A percentile compares a stretch with the other conserved stretches of the same genome.
These are phyloP conservation scores for Penicillium sp. DNA, from an alignment of 2,329 filamentous ascomycete species.

Conservation along the genomic window DNA sequence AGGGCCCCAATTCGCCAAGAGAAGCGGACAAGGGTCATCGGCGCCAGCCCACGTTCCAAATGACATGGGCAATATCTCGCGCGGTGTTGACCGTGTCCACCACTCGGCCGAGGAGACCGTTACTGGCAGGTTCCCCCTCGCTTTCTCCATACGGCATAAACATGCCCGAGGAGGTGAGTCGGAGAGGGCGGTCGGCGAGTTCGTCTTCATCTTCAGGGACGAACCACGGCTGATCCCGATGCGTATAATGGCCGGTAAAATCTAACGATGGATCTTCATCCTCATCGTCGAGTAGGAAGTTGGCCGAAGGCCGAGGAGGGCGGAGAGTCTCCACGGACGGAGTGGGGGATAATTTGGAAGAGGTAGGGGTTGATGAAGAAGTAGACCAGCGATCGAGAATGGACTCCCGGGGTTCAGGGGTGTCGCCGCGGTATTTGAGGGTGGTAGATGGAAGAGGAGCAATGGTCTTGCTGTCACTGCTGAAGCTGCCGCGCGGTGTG, in stretches of 20 bases:
- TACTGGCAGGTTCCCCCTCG: conserved; percentile 68
- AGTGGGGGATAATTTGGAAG: conserved; percentile 66
- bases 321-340: conserved; percentile 83
- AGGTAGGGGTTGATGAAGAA: conserved; percentile 49
- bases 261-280: conserved; percentile 59
- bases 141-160: conserved; percentile 77
- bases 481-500: conserved; percentile 62
- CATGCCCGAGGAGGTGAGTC: conserved; percentile 84
- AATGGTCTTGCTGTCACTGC: conserved; percentile 78
- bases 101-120: conserved; percentile 76
- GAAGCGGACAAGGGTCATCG: conserved; percentile 44
- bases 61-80: conserved; percentile 68
- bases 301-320: conserved; percentile 70
- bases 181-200: conserved; percentile 65
- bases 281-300: conserved; percentile 69
- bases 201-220: conserved; percentile 59
- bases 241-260: conserved; percentile 40
- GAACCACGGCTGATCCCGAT: conserved; percentile 40
- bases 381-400: conserved; percentile 39
- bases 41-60: conserved; percentile 71
- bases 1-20: not conserved
- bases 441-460: conserved; percentile 87
- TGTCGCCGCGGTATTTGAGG: conserved; percentile 81
- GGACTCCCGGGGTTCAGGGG: conserved; percentile 62
- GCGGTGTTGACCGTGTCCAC: conserved; percentile 77